Conservation (phyloP, 1,139 yeast genomes). For the Blastobotrys ciferrii region DNA sequence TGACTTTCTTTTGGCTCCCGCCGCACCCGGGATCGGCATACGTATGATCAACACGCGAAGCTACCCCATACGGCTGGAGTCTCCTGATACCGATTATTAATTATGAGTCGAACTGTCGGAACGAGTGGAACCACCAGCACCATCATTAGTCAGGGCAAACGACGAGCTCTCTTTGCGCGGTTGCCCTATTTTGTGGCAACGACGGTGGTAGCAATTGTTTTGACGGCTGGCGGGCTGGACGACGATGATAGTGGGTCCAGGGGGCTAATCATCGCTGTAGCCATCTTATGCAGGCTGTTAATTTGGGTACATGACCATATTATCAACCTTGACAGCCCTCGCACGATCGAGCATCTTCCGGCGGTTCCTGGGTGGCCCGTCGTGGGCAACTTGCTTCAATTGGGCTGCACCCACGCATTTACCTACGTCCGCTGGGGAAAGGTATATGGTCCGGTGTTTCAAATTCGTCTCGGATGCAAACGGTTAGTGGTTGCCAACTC, state of each 20-base stretch:
- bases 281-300: background rate
- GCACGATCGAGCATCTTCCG: slow-evolving; percentile 41
- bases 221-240: background rate
- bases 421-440: slow-evolving; percentile 50
- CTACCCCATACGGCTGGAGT: background rate
- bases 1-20: background rate
- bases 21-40: slow-evolving; percentile 5
- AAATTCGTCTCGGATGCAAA: slow-evolving; percentile 57
- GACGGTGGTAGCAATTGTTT: background rate
- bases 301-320: slow-evolving; percentile 14
- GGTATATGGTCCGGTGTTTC: slow-evolving; percentile 52
- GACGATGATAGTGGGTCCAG: background rate
- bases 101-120: background rate
- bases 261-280: too few relatives aligned
- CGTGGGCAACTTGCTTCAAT: slow-evolving; percentile 50
- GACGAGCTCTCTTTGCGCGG: too few relatives aligned
- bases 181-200: too few relatives aligned
- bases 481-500: slow-evolving; percentile 65
- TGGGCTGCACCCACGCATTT: slow-evolving; percentile 51
- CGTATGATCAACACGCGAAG: slow-evolving; percentile 3
- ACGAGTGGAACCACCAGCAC: too few relatives aligned
- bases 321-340: slow-evolving; percentile 15
- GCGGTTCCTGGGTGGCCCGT: slow-evolving; percentile 51
- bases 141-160: too few relatives aligned
- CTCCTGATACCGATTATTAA: slow-evolving; percentile 7